These are phyloP conservation scores for Mycena epipterygia DNA, from an alignment of 768 basidiomycete species.

Conservation along the genomic window DNA sequence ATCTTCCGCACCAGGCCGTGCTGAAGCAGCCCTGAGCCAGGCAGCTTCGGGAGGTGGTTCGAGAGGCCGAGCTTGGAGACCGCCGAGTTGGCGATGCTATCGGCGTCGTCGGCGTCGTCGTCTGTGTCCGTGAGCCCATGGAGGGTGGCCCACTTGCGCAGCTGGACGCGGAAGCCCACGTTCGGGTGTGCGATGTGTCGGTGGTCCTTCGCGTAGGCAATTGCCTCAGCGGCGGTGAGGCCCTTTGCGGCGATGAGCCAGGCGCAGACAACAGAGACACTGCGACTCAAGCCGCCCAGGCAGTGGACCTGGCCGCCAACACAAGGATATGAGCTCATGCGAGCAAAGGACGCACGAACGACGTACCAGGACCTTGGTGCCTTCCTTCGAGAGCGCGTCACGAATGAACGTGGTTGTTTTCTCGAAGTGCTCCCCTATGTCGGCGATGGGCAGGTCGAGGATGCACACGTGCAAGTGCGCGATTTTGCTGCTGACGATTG, in stretches of 20 bases:
- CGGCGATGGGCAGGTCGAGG: slow-evolving; percentile 51
- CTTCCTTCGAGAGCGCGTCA: slow-evolving; percentile 54
- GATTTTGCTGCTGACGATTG: slow-evolving; percentile 41
- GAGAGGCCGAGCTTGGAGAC: slow-evolving; percentile 8
- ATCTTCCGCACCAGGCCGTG: slow-evolving; percentile 18
- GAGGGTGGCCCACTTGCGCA: slow-evolving; percentile 49
- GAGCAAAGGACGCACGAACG: not conserved
- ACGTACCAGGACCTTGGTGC: slow-evolving; percentile 57
- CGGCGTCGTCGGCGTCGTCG: slow-evolving; percentile 11
- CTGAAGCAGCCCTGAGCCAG: slow-evolving; percentile 18
- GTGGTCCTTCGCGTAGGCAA: slow-evolving; percentile 52
- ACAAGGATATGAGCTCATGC: not conserved
- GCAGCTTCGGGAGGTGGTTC: slow-evolving; percentile 15
- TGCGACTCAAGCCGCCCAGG: slow-evolving; percentile 63
- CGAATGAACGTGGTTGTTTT: slow-evolving; percentile 62
- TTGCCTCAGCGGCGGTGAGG: slow-evolving; percentile 56
- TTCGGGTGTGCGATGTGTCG: slow-evolving; percentile 61
- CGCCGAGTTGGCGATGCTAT: not conserved
- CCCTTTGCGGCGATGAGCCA: slow-evolving; percentile 53
- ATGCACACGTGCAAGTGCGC: slow-evolving; percentile 39
- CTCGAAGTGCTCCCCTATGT: slow-evolving; percentile 60
- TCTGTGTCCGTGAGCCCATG: slow-evolving; percentile 2
- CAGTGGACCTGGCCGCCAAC: slow-evolving; percentile 61
- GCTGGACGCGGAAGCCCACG: slow-evolving; percentile 57
- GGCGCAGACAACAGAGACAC: slow-evolving; percentile 64